Conservation (phyloP, 305 asterid species). For the Fraxinus paxiana region DNA sequence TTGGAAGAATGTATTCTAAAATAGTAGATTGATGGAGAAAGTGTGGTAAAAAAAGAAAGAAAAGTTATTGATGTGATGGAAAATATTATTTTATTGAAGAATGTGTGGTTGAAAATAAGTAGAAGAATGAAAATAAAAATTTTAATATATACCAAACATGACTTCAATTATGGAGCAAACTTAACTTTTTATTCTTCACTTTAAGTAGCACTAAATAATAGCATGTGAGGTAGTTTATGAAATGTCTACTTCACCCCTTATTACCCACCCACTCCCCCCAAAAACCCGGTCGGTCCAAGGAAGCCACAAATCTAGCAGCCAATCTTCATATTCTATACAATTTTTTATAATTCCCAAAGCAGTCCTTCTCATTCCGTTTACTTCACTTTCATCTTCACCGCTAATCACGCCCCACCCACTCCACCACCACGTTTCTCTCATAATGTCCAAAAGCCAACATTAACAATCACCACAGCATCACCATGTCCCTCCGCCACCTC, state of each 20-base stretch:
- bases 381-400: conserved; percentile 24
- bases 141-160: too few species aligned
- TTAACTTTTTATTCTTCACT: neutral
- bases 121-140: too few species aligned
- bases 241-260: neutral
- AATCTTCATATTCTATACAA: neutral
- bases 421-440: conserved; percentile 6
- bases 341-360: neutral
- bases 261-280: neutral
- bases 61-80: too few species aligned
- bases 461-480: conserved; percentile 24
- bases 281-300: neutral
- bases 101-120: too few species aligned
- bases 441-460: conserved; percentile 40
- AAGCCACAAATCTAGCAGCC: conserved; percentile 1
- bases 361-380: conserved; percentile 34
- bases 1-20: too few species aligned
- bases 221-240: neutral
- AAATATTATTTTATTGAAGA: too few species aligned
- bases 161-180: neutral
- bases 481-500: conserved; percentile 39
- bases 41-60: too few species aligned
- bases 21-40: too few species aligned
- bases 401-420: conserved; percentile 33
- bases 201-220: neutral